A percentile compares a stretch with the other conserved stretches of the same genome.
These are phyloP conservation scores for Capronia americana DNA, from an alignment of 2,329 filamentous ascomycete genomes.

Conservation along the genomic window DNA sequence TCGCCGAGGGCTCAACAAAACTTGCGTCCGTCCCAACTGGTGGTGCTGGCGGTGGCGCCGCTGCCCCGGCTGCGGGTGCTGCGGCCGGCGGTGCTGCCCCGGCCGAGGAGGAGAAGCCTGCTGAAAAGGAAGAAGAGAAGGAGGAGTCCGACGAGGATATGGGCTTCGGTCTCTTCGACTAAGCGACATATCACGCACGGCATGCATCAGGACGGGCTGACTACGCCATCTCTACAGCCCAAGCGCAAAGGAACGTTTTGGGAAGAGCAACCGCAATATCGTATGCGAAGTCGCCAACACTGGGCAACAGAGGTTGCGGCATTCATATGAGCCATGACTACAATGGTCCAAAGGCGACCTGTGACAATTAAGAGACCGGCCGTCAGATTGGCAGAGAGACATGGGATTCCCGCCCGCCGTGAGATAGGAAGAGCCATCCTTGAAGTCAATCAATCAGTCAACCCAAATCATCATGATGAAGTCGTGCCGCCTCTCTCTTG, in stretches of 20 bases:
- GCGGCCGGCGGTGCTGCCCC: slow-evolving; percentile 75
- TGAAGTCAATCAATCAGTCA: background rate
- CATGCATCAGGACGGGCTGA: background rate
- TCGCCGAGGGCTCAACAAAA: slow-evolving; percentile 86
- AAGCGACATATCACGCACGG: slow-evolving; percentile 41
- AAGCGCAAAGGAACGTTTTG: background rate
- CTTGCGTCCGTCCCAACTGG: slow-evolving; percentile 97
- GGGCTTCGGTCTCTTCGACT: slow-evolving; percentile 76
- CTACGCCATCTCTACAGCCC: background rate
- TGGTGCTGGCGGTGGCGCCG: slow-evolving; percentile 73
- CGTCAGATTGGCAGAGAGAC: background rate
- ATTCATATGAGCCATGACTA: background rate
- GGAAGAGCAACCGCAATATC: background rate
- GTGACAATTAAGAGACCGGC: background rate
- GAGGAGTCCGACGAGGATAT: slow-evolving; percentile 77
- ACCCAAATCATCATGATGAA: background rate
- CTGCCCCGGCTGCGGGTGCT: slow-evolving; percentile 61
- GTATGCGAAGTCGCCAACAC: background rate
- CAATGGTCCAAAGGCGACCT: background rate
- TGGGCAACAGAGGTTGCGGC: background rate
- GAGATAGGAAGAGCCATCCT: slow-evolving; percentile 3
- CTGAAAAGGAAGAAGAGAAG: slow-evolving; percentile 88
- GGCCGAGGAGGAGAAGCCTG: slow-evolving; percentile 91
- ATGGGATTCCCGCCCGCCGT: background rate
- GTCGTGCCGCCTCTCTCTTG: background rate